Base-by-base conservation (phyloP, 345 rosid species). In the Salix arbutifolia region DNA sequence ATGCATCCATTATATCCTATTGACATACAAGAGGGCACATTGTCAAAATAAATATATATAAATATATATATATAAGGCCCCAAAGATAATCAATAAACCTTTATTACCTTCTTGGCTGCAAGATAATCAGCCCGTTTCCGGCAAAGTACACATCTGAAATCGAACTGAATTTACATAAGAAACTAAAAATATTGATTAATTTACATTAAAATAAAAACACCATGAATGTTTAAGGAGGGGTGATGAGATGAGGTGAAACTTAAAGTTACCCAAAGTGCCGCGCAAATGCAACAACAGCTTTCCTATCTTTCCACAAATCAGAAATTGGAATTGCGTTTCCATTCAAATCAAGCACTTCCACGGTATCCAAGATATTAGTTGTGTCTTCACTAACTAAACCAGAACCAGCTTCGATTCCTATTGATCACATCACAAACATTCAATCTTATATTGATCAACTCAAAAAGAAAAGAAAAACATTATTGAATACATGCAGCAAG, bases 111-210 rank as follows among this genome's bases (percentile, higher is more conserved):
- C 92, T 88, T 88, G 56, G 82, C 76, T 5, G 92, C 97, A 69
- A 95, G 97, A 81, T 86, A 88, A 82, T 92, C 94, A 12, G 99
- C 99, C 37, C 97, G 89, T 78, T 86, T 95, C 69, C 97, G 89
- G 82, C 97, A 93, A 70, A 95, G 82, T 35, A 91, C 94, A 52
- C 99, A 95, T 79, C 97, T 95, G 88, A 78, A 84, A 40, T 21
- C 73, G 78, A 44, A 80, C 42, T 23, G 52, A 44, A 70, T 37
- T 18, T 35, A 40, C 65, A 19, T 6, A 14, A 8, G 30, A 61
- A 77, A 52, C 1, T 31, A 33, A 13, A 44, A 71, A 23, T 38
- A n/a, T 23, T 25, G 30, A 0, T 4, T 31, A 31, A 31, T 31
- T 31, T 67, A 14, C 28, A 62, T 14, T 8, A 19, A 60, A 60